Evolutionary conservation across 192 early-diverging fungal genomes (phyloP).

Genomic region (Podila minutissima): DNA sequence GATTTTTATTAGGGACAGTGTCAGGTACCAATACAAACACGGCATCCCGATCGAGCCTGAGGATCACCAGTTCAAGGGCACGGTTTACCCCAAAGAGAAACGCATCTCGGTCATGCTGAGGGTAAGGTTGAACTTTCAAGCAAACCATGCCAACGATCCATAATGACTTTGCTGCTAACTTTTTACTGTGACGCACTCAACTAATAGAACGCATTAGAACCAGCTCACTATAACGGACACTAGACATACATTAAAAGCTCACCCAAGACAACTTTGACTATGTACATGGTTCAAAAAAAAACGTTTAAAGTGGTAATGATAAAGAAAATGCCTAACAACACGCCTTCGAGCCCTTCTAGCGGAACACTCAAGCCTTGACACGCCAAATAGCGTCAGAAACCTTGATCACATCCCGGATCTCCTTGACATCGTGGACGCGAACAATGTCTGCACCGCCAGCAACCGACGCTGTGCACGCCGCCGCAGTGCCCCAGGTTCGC

Average conservation of each 20-base stretch:
- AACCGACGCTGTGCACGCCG: slow-evolving; percentile 83
- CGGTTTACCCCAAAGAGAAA: slow-evolving; percentile 60
- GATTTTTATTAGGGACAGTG: slow-evolving; percentile 49
- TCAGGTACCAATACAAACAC: slow-evolving; percentile 85
- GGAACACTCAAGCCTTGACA: background rate
- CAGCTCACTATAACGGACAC: background rate
- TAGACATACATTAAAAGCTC: no score
- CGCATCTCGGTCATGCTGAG: slow-evolving; percentile 83
- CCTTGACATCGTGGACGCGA: slow-evolving; percentile 94
- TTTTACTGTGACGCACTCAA: background rate
- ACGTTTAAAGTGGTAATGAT: background rate
- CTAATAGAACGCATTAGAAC: background rate
- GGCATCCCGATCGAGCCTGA: slow-evolving; percentile 69
- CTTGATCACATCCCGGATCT: slow-evolving; percentile 90
- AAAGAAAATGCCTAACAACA: background rate
- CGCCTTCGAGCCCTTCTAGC: background rate
- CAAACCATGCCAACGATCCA: background rate
- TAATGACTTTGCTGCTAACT: background rate
- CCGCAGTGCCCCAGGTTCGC: slow-evolving; percentile 90
- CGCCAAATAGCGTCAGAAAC: slow-evolving; percentile 76
- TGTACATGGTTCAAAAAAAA: background rate
- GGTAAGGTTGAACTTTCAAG: slow-evolving; percentile 28
- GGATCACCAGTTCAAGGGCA: slow-evolving; percentile 64
- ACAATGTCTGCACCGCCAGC: slow-evolving; percentile 85
- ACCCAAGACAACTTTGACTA: no score